A percentile compares a stretch with the other conserved stretches of the same genome.
Evolutionary conservation across 2,329 filamentous ascomycete genomes (phyloP).

Genomic region (Tolypocladium tundrense): DNA sequence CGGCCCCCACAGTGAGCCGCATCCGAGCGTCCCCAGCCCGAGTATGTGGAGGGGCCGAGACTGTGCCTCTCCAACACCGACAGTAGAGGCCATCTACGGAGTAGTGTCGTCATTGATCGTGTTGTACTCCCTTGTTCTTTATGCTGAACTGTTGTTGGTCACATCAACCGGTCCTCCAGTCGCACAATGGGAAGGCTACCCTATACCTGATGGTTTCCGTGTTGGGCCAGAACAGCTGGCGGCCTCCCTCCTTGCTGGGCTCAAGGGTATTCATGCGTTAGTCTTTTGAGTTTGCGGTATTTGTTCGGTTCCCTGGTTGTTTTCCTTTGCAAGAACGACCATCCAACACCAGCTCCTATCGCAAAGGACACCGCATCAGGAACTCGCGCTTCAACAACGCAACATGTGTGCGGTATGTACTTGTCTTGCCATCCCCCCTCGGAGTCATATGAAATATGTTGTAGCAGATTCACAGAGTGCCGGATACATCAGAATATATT

Average conservation of each 20-base stretch:
- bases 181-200: too few species aligned
- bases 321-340: neutral
- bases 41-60: neutral
- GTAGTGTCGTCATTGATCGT: neutral
- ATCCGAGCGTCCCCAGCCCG: neutral
- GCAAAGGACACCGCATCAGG: neutral
- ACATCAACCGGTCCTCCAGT: too few species aligned
- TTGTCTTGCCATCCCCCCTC: neutral
- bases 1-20: too few species aligned
- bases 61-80: neutral
- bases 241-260: too few species aligned
- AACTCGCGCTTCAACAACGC: neutral
- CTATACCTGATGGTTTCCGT: too few species aligned
- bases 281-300: too few species aligned
- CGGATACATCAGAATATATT: neutral
- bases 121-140: too few species aligned
- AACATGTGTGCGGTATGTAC: neutral
- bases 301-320: too few species aligned
- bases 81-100: neutral
- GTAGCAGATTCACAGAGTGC: neutral
- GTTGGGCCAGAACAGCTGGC: too few species aligned
- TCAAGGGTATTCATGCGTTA: too few species aligned
- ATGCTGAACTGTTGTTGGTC: too few species aligned
- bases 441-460: neutral
- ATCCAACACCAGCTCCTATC: too few species aligned